These are phyloP conservation scores for Bolboschoenus planiculmis DNA, from an alignment of 176 grass and related monocot genomes.

Conservation along the genomic window DNA sequence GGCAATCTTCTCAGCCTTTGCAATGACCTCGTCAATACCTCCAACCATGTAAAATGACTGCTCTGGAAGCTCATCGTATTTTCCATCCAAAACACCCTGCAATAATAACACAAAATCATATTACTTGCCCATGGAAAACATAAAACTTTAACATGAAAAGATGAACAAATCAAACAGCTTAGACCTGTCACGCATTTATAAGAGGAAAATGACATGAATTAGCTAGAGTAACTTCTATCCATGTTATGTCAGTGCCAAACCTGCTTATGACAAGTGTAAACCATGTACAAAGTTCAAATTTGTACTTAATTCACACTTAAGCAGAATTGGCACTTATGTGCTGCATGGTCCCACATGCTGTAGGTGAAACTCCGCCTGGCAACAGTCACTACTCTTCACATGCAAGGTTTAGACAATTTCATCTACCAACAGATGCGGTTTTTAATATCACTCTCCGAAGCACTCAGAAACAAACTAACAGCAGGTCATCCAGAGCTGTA, in stretches of 20 bases:
- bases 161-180: background rate
- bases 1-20: conserved; percentile 90
- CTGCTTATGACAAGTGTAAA: background rate
- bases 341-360: background rate
- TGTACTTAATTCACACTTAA: background rate
- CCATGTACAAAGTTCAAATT: background rate
- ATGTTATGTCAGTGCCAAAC: background rate
- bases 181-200: background rate
- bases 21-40: conserved; percentile 90
- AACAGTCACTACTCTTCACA: background rate
- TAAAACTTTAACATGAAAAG: background rate
- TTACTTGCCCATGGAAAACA: background rate
- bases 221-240: background rate
- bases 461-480: background rate
- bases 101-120: background rate
- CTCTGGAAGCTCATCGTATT: conserved; percentile 78
- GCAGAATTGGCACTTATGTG: background rate
- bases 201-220: background rate
- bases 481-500: background rate
- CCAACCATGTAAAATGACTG: conserved; percentile 97
- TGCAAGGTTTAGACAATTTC: background rate
- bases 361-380: background rate
- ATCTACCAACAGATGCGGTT: background rate
- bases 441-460: background rate
- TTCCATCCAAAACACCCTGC: conserved; percentile 85